Conservation (phyloP, 208 protist genomes). For the Crithidia acanthocephali region DNA sequence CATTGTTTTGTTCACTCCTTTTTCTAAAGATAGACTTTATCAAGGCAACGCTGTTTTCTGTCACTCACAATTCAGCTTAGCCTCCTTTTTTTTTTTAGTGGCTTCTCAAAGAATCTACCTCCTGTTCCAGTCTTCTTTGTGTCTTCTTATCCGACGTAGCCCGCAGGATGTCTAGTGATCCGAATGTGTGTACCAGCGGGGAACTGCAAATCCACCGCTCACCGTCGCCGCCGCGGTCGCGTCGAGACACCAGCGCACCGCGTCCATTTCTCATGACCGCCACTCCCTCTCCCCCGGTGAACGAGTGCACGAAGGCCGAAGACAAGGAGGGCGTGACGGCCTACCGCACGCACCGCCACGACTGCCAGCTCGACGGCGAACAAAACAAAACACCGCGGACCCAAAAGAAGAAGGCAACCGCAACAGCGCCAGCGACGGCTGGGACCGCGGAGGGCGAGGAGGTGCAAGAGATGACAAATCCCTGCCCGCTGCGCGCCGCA, state of each 20-base stretch:
- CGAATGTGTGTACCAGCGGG: no score
- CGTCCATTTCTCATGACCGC: not conserved
- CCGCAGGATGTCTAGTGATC: no score
- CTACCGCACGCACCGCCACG: not conserved
- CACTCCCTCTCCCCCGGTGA: not conserved
- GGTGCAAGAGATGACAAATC: not conserved
- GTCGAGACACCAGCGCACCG: not conserved
- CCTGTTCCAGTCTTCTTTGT: no score
- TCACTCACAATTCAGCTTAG: no score
- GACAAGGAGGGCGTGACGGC: not conserved
- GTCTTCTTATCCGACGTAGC: no score
- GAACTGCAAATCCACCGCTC: no score
- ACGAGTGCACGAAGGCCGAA: not conserved
- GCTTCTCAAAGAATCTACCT: no score
- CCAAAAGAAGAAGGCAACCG: not conserved
- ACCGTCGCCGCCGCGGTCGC: no score
- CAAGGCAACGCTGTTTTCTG: no score
- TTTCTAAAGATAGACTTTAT: no score
- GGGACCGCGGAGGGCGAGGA: not conserved
- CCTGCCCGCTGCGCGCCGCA: not conserved
- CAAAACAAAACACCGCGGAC: not conserved
- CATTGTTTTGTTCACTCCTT: not conserved
- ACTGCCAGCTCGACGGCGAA: not conserved
- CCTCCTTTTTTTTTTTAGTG: no score
- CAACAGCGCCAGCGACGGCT: no score